These are phyloP conservation scores for Myriosclerotinia curreyana DNA, from an alignment of 2,329 filamentous ascomycete genomes.

Conservation along the genomic window DNA sequence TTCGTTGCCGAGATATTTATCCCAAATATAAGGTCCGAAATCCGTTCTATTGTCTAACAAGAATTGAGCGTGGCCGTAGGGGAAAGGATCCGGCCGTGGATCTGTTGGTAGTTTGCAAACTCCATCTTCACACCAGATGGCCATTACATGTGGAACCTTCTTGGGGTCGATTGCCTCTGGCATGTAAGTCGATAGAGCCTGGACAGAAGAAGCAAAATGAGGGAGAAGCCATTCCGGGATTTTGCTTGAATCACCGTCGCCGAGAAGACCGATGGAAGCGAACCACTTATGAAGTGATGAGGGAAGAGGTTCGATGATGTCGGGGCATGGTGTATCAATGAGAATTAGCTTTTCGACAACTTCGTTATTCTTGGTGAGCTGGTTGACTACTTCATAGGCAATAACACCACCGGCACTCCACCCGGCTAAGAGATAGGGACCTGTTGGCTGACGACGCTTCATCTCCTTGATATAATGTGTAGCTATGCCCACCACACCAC, in stretches of 20 bases:
- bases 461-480: conserved; percentile 66
- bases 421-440: conserved; percentile 66
- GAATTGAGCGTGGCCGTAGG: conserved; percentile 20
- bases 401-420: conserved; percentile 78
- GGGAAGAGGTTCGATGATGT: conserved; percentile 67
- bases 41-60: conserved; percentile 22
- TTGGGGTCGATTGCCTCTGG: conserved; percentile 13
- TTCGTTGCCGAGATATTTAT: conserved; percentile 19
- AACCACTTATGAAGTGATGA: conserved; percentile 55
- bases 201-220: conserved; percentile 16
- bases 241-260: conserved; percentile 48
- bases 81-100: conserved; percentile 18
- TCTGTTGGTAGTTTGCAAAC: conserved; percentile 44
- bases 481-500: conserved; percentile 63
- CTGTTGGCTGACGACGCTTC: conserved; percentile 64
- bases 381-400: conserved; percentile 63
- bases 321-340: conserved; percentile 64
- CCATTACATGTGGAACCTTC: conserved; percentile 17
- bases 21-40: conserved; percentile 21
- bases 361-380: conserved; percentile 57
- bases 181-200: conserved; percentile 20
- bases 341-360: conserved; percentile 59
- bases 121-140: conserved; percentile 22
- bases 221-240: conserved; percentile 42
- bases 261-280: conserved; percentile 67